A percentile compares a stretch with the other conserved stretches of the same genome.
These are phyloP conservation scores for Endocalyx cinctus DNA, from an alignment of 2,329 filamentous ascomycete species.

Conservation along the genomic window DNA sequence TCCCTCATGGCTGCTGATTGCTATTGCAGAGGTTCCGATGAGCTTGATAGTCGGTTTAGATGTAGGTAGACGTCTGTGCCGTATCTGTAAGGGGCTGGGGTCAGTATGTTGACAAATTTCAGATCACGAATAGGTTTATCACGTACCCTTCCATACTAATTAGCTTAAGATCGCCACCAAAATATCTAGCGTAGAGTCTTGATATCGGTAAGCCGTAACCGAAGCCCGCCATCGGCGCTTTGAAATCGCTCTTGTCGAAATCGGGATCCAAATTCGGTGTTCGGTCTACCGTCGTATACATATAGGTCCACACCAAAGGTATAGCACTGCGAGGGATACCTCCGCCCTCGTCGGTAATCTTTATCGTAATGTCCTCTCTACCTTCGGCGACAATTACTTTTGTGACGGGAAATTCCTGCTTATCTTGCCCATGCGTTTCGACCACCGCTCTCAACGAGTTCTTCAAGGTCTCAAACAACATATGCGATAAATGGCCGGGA, in stretches of 20 bases:
- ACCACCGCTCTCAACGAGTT: conserved; percentile 97
- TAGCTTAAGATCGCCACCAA: conserved; percentile 92
- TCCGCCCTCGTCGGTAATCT: conserved; percentile 93
- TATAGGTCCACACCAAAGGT: conserved; percentile 99
- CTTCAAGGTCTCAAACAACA: conserved; percentile 99
- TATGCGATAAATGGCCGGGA: conserved; percentile 95
- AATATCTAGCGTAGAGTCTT: conserved; percentile 90
- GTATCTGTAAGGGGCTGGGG: conserved; percentile 59
- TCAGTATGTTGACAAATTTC: background rate
- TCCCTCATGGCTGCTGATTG: conserved; percentile 85
- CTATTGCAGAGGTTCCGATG: conserved; percentile 95
- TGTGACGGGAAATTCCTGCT: conserved; percentile 91
- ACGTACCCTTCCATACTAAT: conserved; percentile 99
- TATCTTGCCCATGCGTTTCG: conserved; percentile 89
- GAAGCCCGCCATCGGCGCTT: conserved; percentile 98
- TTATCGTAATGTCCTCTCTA: conserved; percentile 98
- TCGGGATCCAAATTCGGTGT: conserved; percentile 94
- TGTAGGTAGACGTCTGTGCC: conserved; percentile 98
- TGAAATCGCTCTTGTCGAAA: conserved; percentile 99
- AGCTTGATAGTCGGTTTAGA: conserved; percentile 90
- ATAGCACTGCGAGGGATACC: conserved; percentile 91
- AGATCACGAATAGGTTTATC: background rate
- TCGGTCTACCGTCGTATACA: conserved; percentile 98
- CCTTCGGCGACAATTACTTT: conserved; percentile 98
- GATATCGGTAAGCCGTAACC: conserved; percentile 97